Conservation (phyloP, 2,329 filamentous ascomycete species). For the Diaporthe amygdali region DNA sequence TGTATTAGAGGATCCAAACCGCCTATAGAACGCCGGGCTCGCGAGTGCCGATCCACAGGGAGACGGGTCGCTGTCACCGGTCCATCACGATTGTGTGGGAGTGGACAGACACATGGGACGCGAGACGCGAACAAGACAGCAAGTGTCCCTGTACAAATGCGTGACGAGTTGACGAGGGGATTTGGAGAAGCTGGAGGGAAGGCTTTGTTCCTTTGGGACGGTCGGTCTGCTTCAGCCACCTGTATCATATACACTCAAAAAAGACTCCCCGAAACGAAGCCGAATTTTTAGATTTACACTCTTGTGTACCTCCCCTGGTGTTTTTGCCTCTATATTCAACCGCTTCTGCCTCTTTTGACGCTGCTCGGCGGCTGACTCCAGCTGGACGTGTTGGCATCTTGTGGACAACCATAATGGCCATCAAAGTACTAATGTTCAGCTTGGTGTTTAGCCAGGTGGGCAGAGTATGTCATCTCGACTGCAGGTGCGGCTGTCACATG, state of each 20-base stretch:
- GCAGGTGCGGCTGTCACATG: not conserved
- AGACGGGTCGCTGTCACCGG: not conserved
- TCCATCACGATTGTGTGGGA: not conserved
- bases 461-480: not conserved
- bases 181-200: not conserved
- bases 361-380: too few species aligned
- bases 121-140: not conserved
- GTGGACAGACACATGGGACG: not conserved
- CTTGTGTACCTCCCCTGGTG: not conserved
- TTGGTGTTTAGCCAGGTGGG: too few species aligned
- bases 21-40: constrained; percentile 10
- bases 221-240: constrained; percentile 12
- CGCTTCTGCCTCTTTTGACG: not conserved
- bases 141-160: constrained; percentile 6
- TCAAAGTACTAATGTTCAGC: too few species aligned
- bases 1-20: constrained; percentile 12
- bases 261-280: constrained; percentile 16
- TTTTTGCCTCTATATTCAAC: not conserved
- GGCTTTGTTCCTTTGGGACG: not conserved
- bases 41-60: not conserved
- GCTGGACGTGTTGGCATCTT: too few species aligned
- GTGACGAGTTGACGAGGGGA: constrained; percentile 3
- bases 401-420: too few species aligned
- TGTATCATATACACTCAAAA: constrained; percentile 23
- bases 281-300: constrained; percentile 19